Percentiles rank a stretch among this genome's conserved stretches.
Conservation (phyloP, 768 basidiomycete genomes). For the Suillus brevipes region DNA sequence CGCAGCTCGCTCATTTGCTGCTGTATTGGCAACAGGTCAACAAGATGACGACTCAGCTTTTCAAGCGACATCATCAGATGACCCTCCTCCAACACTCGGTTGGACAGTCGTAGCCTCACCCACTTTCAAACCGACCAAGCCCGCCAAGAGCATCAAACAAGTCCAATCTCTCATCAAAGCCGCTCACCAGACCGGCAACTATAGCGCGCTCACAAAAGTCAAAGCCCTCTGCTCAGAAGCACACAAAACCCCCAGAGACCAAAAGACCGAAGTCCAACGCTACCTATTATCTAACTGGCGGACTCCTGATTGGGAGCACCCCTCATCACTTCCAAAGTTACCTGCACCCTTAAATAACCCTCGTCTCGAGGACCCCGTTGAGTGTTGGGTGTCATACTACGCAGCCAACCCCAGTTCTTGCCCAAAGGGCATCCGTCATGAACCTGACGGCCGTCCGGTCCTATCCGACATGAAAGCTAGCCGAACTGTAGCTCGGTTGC, state of each 20-base stretch:
- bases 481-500: slow-evolving; percentile 49
- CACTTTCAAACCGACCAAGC: slow-evolving; percentile 19
- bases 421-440: slow-evolving; percentile 48
- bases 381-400: slow-evolving; percentile 48
- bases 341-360: slow-evolving; percentile 39
- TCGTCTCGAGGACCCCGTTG: slow-evolving; percentile 46
- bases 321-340: slow-evolving; percentile 19
- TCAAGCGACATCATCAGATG: slow-evolving; percentile 26
- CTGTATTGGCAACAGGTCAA: slow-evolving; percentile 33
- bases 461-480: slow-evolving; percentile 47
- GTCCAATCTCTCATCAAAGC: slow-evolving; percentile 43
- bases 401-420: slow-evolving; percentile 44
- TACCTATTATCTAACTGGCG: slow-evolving; percentile 46
- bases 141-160: slow-evolving; percentile 40
- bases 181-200: slow-evolving; percentile 45
- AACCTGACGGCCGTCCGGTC: slow-evolving; percentile 37
- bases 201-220: slow-evolving; percentile 40
- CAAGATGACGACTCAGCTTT: slow-evolving; percentile 25
- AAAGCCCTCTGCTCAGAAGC: slow-evolving; percentile 48
- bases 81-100: slow-evolving; percentile 14
- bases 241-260: slow-evolving; percentile 43
- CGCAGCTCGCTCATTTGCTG: slow-evolving; percentile 35
- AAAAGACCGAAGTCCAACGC: slow-evolving; percentile 45
- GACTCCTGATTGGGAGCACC: slow-evolving; percentile 38
- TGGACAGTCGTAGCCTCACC: slow-evolving; percentile 27